These are phyloP conservation scores for Cardamine chenopodiifolia DNA, from an alignment of 345 rosid genomes.

Conservation along the genomic window DNA sequence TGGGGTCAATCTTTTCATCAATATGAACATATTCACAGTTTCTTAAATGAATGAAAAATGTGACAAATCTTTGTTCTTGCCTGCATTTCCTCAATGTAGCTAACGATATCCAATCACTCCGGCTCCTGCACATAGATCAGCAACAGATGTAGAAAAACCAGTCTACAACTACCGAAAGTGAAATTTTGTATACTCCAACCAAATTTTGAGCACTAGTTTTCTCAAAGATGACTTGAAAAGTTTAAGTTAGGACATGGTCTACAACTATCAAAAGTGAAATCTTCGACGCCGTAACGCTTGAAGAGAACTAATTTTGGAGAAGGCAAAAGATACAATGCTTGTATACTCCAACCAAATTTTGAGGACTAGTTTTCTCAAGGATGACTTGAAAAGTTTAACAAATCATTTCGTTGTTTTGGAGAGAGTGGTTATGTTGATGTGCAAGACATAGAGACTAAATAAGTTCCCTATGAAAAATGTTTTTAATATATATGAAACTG, in stretches of 20 bases:
- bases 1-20: conserved; percentile 26
- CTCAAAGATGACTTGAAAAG: too few species aligned
- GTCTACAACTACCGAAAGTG: too few species aligned
- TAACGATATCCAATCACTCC: conserved; percentile 93
- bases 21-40: conserved; percentile 14
- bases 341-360: neutral
- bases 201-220: too few species aligned
- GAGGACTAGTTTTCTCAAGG: neutral
- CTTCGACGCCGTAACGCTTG: too few species aligned
- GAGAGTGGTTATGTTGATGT: neutral
- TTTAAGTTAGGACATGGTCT: too few species aligned
- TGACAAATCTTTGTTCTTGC: conserved; percentile 48
- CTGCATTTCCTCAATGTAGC: conserved; percentile 88
- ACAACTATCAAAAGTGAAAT: too few species aligned
- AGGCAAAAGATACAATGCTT: neutral
- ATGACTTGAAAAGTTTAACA: conserved; percentile 25
- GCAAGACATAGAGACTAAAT: neutral
- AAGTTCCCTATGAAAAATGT: neutral
- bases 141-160: too few species aligned
- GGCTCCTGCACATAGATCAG: conserved; percentile 97
- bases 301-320: conserved; percentile 5
- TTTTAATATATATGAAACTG: neutral
- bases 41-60: conserved; percentile 3
- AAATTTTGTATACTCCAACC: too few species aligned
- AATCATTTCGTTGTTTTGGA: conserved; percentile 12